phyloP scores from a whole-genome alignment of 2,329 filamentous ascomycete genomes.

The Exophiala viscosa region DNA sequence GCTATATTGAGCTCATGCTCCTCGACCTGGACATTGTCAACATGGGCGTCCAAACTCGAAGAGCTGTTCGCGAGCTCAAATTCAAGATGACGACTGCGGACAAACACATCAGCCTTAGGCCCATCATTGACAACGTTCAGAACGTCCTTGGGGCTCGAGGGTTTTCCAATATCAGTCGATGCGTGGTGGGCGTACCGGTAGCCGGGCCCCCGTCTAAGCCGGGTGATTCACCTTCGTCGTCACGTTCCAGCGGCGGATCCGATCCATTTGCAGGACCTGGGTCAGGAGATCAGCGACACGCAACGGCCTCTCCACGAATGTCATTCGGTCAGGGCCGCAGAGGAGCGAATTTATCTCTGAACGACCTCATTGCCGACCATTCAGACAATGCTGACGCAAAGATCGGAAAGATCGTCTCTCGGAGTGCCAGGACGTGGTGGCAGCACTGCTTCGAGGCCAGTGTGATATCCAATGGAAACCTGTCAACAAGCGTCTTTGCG shows the following conservation, averaged over 20 bases:
- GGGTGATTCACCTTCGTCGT: slow-evolving; percentile 37
- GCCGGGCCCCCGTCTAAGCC: slow-evolving; percentile 43
- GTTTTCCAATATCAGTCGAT: slow-evolving; percentile 48
- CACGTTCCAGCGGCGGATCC: slow-evolving; percentile 32
- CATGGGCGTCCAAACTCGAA: slow-evolving; percentile 46
- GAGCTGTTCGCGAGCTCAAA: slow-evolving; percentile 45
- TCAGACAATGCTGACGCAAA: slow-evolving; percentile 71
- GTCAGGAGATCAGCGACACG: slow-evolving; percentile 25
- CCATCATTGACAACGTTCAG: slow-evolving; percentile 47
- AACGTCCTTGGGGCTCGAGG: slow-evolving; percentile 43
- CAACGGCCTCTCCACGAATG: slow-evolving; percentile 22
- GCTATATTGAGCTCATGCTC: slow-evolving; percentile 48
- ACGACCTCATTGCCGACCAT: slow-evolving; percentile 69
- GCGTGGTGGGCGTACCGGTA: slow-evolving; percentile 48
- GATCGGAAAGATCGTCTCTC: slow-evolving; percentile 88
- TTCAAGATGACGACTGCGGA: slow-evolving; percentile 43
- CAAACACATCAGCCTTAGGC: slow-evolving; percentile 43
- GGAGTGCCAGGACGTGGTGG: slow-evolving; percentile 96
- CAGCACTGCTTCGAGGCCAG: slow-evolving; percentile 81
- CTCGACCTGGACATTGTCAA: slow-evolving; percentile 51
- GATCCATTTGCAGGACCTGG: slow-evolving; percentile 30
- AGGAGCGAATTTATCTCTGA: slow-evolving; percentile 47
- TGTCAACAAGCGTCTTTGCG: slow-evolving; percentile 69
- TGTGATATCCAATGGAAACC: slow-evolving; percentile 48
- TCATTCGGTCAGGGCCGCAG: slow-evolving; percentile 26